These are phyloP conservation scores for Pyrus bretschneideri DNA, from an alignment of 306 rosid genomes.

Conservation along the genomic window DNA sequence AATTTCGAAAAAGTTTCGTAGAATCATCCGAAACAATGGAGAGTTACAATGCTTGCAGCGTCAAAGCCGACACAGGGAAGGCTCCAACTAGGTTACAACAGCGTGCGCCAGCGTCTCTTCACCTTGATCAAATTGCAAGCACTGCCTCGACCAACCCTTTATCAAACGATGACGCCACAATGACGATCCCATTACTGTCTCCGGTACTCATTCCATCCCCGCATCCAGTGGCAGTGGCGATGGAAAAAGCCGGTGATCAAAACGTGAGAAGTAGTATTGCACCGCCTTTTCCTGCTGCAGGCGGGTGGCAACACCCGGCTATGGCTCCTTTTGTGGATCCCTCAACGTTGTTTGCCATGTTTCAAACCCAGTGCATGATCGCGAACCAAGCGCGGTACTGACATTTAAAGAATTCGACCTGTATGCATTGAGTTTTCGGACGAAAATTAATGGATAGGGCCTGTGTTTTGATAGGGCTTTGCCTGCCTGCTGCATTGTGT, in stretches of 20 bases:
- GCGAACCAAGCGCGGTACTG: conserved; percentile 31
- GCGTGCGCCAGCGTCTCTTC: conserved; percentile 56
- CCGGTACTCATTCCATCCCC: conserved; percentile 50
- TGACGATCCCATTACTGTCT: conserved; percentile 61
- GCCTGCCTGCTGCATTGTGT: not conserved
- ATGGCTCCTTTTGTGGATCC: conserved; percentile 34
- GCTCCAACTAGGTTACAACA: conserved; percentile 55
- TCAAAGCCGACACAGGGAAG: not conserved
- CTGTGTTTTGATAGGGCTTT: not conserved
- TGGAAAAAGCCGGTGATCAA: conserved; percentile 4
- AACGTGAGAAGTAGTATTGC: not conserved
- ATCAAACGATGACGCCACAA: conserved; percentile 22
- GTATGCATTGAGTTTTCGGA: not conserved
- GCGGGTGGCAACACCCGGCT: conserved; percentile 62
- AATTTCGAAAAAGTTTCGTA: not conserved
- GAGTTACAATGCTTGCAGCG: not conserved
- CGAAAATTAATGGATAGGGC: not conserved
- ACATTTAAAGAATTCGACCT: not conserved
- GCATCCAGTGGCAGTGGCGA: conserved; percentile 19
- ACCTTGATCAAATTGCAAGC: conserved; percentile 28
- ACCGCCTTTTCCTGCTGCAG: not conserved
- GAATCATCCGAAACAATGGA: not conserved
- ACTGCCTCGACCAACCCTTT: conserved; percentile 14
- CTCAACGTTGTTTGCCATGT: conserved; percentile 36
- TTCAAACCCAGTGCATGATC: conserved; percentile 52